Evolutionary conservation across 345 rosid genomes (phyloP), one percentile per base, ranked within the genome.

Genomic region (Moricandia arvensis): DNA sequence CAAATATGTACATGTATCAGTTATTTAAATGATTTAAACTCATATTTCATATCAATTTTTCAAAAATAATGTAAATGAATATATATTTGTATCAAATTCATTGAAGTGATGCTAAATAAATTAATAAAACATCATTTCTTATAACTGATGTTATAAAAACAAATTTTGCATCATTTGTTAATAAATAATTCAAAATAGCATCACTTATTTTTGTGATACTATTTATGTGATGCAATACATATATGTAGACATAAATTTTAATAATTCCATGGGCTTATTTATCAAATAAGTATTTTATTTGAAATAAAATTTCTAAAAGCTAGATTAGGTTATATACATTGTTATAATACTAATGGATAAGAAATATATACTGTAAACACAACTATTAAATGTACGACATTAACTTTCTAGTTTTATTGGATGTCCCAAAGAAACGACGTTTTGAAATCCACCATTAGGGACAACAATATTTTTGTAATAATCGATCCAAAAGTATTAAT

Each of bases 401-500:
- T 13, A 43, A 43, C 7, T 12, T 13, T 13, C 16, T 12, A 13
- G 51, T 1, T 43, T 43, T 43, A 43, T 43, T 12, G 16, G 51
- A 7, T 33, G 37, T 33, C 6, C 51, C 24, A 16, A 51, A 21
- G 63, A n/a, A 61, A 33, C 26, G 13, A 17, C 17, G 15, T 21
- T 62, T 41, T 65, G 58, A 27, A 30, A 16, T 63, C 15, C 49
- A 51, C 62, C 63, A 34, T 16, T 35, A 53, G 49, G 4, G 26
- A 27, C 8, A 21, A 26, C 54, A 51, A 51, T 30, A 35, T 2
- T 7, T 8, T 17, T 62, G 27, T 29, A 17, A 12, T 41, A 63
- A 17, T 53, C 1, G 33, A 30, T 34, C 69, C 72, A 70, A 68
- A 59, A 62, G 63, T 51, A 43, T 37, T 3, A 63, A 15, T 38